Percentiles rank a stretch among this genome's conserved stretches.
Conservation (phyloP, 345 rosid genomes). For the Populus ilicifolia region DNA sequence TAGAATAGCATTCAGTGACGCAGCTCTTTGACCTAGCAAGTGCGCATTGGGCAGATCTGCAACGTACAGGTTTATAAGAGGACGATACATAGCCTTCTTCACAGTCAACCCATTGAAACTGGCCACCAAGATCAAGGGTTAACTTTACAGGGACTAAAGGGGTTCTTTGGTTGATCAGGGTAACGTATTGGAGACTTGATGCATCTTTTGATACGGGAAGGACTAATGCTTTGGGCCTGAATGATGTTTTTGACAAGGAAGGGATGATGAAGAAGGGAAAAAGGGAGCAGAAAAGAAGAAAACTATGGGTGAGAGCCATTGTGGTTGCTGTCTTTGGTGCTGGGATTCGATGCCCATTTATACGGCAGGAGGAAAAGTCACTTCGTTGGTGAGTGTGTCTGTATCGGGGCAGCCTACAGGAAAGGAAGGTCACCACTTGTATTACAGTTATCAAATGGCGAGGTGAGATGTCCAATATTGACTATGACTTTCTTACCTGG, state of each 20-base stretch:
- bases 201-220: constrained; percentile 19
- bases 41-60: constrained; percentile 21
- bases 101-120: constrained; percentile 19
- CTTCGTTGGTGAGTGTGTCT: too few relatives aligned
- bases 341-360: too few relatives aligned
- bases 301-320: constrained; percentile 1
- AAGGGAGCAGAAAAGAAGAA: neutral
- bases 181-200: constrained; percentile 7
- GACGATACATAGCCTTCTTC: constrained; percentile 5
- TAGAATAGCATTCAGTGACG: neutral
- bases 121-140: constrained; percentile 20
- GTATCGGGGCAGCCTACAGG: too few relatives aligned
- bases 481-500: too few relatives aligned
- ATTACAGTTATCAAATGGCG: too few relatives aligned
- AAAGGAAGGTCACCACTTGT: too few relatives aligned
- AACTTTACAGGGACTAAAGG: constrained; percentile 14
- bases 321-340: neutral
- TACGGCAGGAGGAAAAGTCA: too few relatives aligned
- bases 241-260: neutral
- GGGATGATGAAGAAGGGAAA: neutral
- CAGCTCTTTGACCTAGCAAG: constrained; percentile 11
- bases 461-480: too few relatives aligned
- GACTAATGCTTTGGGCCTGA: constrained; percentile 22
- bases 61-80: constrained; percentile 9
- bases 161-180: constrained; percentile 20